Evolutionary conservation across 202 grass and related monocot genomes (phyloP).

Genomic region (Setaria viridis): DNA sequence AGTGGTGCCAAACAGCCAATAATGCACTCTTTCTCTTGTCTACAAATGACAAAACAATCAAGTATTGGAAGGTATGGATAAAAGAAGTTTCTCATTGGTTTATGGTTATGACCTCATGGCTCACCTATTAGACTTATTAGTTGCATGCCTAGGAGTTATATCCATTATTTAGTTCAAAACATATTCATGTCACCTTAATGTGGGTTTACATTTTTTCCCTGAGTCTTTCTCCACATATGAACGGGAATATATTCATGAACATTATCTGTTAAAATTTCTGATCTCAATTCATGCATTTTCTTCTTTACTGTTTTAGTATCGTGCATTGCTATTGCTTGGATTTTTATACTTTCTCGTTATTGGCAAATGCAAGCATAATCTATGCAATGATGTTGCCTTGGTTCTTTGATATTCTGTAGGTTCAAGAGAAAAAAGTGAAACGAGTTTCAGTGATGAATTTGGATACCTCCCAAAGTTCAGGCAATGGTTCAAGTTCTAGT

Average conservation of each 20-base stretch:
- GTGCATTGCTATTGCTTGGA: constrained; percentile 30
- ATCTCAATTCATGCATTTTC: constrained; percentile 13
- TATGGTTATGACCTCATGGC: constrained; percentile 1
- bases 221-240: constrained; percentile 18
- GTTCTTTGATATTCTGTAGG: constrained; percentile 56
- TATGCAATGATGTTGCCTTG: constrained; percentile 26
- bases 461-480: constrained; percentile 60
- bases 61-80: constrained; percentile 87
- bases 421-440: constrained; percentile 94
- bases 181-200: constrained; percentile 23
- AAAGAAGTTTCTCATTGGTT: constrained; percentile 27
- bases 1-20: constrained; percentile 83
- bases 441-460: constrained; percentile 76
- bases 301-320: constrained; percentile 22
- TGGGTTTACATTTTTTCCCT: constrained; percentile 11
- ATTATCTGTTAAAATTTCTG: neutral
- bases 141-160: constrained; percentile 28
- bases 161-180: constrained; percentile 33
- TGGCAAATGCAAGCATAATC: constrained; percentile 18
- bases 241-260: neutral
- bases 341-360: constrained; percentile 13
- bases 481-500: constrained; percentile 51
- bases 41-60: constrained; percentile 96
- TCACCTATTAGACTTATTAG: constrained; percentile 23
- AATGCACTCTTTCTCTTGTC: constrained; percentile 79